Percentiles rank a stretch among this genome's conserved stretches.
Evolutionary conservation across 164 flowering plant genomes (phyloP).

Genomic region (grape (Vitis vinifera)): ASM3070453v1 NC_081805.1:10333501-10334000

Average conservation of each 20-base stretch:
- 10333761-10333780: background rate
- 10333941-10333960: no score
- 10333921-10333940: no score
- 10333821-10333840: background rate
- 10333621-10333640: slow-evolving; percentile 9
- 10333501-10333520: slow-evolving; percentile 8
- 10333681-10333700: slow-evolving; percentile 9
- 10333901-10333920: no score
- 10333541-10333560: slow-evolving; percentile 14
- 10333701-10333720: slow-evolving; percentile 1
- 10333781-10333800: background rate
- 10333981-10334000: no score
- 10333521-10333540: slow-evolving; percentile 28
- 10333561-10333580: slow-evolving; percentile 18
- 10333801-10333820: background rate
- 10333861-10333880: no score
- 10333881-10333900: no score
- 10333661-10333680: slow-evolving; percentile 5
- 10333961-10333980: no score
- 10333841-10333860: no score
- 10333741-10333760: background rate
- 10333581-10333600: slow-evolving; percentile 11
- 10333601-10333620: slow-evolving; percentile 1
- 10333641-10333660: slow-evolving; percentile 24
- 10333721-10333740: background rate